Evolutionary conservation across 768 basidiomycete genomes (phyloP).

Genomic region (Cytidiella melzeri): DNA sequence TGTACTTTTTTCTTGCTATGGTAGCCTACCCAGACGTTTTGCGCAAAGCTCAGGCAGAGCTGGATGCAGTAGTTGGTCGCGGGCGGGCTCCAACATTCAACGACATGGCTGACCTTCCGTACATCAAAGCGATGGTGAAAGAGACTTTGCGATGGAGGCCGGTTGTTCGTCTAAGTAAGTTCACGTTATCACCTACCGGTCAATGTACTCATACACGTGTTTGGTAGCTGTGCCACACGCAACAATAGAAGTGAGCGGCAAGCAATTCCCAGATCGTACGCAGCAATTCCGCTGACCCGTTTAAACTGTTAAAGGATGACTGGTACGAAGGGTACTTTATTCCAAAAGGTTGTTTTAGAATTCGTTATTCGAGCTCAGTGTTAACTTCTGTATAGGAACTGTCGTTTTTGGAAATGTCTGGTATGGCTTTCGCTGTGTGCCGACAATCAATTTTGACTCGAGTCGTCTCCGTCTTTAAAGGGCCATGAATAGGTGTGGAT

Average conservation of each 20-base stretch:
- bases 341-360: not conserved
- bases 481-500: not conserved
- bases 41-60: conserved; percentile 4
- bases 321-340: not conserved
- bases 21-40: conserved; percentile 18
- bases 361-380: not conserved
- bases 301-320: too few relatives aligned
- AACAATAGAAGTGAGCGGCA: not conserved
- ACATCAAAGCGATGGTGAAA: conserved; percentile 18
- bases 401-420: not conserved
- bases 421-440: too few relatives aligned
- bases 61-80: not conserved
- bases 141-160: conserved; percentile 19
- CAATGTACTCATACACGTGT: too few relatives aligned
- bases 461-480: not conserved
- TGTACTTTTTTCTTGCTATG: conserved; percentile 19
- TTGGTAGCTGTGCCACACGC: not conserved
- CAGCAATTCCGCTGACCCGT: too few relatives aligned
- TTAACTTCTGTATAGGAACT: not conserved
- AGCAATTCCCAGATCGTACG: too few relatives aligned
- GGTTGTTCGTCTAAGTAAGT: conserved; percentile 7
- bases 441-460: not conserved
- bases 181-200: too few relatives aligned
- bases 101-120: conserved; percentile 15
- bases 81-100: conserved; percentile 5